Evolutionary conservation across 306 rosid genomes (phyloP).

Genomic region (Chamaecrista fasciculata): DNA sequence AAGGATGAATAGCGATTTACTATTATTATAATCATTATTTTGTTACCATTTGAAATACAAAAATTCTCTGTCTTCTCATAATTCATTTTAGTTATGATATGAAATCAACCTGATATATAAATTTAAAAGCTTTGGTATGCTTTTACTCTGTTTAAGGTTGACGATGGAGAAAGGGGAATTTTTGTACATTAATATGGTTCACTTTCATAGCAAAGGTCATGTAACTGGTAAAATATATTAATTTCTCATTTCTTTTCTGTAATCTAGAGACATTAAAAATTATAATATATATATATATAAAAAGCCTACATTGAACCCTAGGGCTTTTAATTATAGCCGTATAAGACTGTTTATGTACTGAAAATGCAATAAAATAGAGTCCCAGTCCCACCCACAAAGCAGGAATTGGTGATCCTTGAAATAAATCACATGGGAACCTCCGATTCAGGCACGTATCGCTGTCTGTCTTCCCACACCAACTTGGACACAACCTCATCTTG

Average conservation of each 20-base stretch:
- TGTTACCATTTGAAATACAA: too few relatives aligned
- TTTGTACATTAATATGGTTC: too few relatives aligned
- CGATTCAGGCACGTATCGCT: slow-evolving; percentile 57
- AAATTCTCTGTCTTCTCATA: too few relatives aligned
- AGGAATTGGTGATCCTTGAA: slow-evolving; percentile 4
- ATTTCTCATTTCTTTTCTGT: slow-evolving; percentile 26
- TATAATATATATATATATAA: slow-evolving; percentile 17
- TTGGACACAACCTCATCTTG: slow-evolving; percentile 77
- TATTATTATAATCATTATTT: too few relatives aligned
- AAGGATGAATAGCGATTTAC: too few relatives aligned
- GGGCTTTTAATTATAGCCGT: slow-evolving; percentile 36
- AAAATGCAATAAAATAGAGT: slow-evolving; percentile 35
- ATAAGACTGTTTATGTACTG: slow-evolving; percentile 46
- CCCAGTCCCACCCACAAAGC: not conserved
- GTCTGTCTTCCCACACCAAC: slow-evolving; percentile 90
- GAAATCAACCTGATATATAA: not conserved
- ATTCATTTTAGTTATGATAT: not conserved
- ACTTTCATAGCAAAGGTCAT: slow-evolving; percentile 11
- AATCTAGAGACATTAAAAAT: slow-evolving; percentile 22
- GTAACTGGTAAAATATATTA: slow-evolving; percentile 9
- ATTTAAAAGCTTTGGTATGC: not conserved
- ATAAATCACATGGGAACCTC: slow-evolving; percentile 63
- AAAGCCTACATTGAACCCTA: slow-evolving; percentile 32
- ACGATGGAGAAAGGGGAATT: not conserved
- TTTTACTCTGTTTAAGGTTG: not conserved